These are phyloP conservation scores for Filobasidium wieringae DNA, from an alignment of 768 basidiomycete genomes.

Conservation along the genomic window DNA sequence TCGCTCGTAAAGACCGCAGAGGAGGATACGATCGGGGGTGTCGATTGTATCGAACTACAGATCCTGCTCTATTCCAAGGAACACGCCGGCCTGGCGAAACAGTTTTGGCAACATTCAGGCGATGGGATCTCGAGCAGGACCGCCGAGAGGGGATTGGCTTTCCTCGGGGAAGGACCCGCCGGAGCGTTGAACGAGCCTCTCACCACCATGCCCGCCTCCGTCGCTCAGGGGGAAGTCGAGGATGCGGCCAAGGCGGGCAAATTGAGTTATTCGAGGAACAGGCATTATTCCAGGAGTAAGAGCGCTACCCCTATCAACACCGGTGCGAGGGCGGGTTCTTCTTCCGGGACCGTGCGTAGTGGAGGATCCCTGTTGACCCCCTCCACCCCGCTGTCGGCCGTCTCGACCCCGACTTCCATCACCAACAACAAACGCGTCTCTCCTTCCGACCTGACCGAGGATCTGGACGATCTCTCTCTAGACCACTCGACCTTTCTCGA, in stretches of 20 bases:
- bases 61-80: slow-evolving; percentile 64
- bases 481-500: slow-evolving; percentile 73
- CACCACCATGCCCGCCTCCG: slow-evolving; percentile 2
- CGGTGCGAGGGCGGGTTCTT: background rate
- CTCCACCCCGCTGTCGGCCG: background rate
- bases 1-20: slow-evolving; percentile 15
- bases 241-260: slow-evolving; percentile 11
- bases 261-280: slow-evolving; percentile 25
- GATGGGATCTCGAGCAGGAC: slow-evolving; percentile 77
- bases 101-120: slow-evolving; percentile 95
- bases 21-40: slow-evolving; percentile 5
- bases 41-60: slow-evolving; percentile 53
- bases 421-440: background rate
- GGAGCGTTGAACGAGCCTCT: slow-evolving; percentile 2
- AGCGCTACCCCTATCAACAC: background rate
- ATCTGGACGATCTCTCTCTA: slow-evolving; percentile 47
- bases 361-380: background rate
- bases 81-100: slow-evolving; percentile 56
- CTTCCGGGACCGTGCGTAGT: background rate
- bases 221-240: slow-evolving; percentile 3
- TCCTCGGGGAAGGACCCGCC: slow-evolving; percentile 48
- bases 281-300: slow-evolving; percentile 29
- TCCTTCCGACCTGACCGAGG: slow-evolving; percentile 24
- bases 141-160: slow-evolving; percentile 66
- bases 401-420: background rate